Conservation (phyloP, 2,329 filamentous ascomycete species). For the Dactylonectria estremocensis region DNA sequence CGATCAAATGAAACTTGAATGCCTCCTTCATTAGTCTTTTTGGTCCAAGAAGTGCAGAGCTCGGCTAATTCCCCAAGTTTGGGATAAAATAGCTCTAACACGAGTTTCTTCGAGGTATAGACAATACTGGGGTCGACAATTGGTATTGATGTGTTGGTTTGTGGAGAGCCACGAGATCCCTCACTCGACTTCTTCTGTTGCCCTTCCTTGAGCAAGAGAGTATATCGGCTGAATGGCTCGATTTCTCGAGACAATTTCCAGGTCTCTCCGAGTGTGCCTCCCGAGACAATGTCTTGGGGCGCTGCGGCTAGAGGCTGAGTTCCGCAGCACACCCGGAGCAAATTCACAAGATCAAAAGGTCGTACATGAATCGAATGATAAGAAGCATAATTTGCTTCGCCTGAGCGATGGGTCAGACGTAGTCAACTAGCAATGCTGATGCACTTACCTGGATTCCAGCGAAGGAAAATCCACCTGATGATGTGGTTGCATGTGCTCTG, state of each 20-base stretch:
- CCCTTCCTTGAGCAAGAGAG: conserved; percentile 65
- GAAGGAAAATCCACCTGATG: conserved; percentile 85
- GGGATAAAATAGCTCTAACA: conserved; percentile 68
- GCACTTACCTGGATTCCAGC: conserved; percentile 85
- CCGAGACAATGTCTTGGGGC: conserved; percentile 57
- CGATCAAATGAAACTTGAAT: conserved; percentile 67
- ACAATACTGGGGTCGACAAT: conserved; percentile 52
- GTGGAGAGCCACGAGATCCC: conserved; percentile 21
- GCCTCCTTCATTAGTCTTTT: conserved; percentile 61
- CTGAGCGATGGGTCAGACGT: conserved; percentile 56
- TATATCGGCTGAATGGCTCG: conserved; percentile 65
- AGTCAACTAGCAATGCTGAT: not conserved
- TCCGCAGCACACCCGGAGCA: conserved; percentile 81
- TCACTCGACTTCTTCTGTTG: not conserved
- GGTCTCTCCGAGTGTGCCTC: conserved; percentile 64
- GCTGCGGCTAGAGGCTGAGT: conserved; percentile 52
- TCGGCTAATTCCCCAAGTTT: conserved; percentile 66
- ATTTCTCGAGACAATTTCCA: conserved; percentile 62
- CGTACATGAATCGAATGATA: conserved; percentile 75
- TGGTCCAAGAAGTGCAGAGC: conserved; percentile 64
- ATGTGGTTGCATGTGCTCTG: conserved; percentile 79
- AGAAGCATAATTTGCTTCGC: conserved; percentile 77
- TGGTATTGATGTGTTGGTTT: conserved; percentile 32
- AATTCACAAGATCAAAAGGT: conserved; percentile 75
- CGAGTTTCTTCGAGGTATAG: conserved; percentile 64